Conservation (phyloP, 257 asterid genomes). For the Solanum sejunctum region DNA sequence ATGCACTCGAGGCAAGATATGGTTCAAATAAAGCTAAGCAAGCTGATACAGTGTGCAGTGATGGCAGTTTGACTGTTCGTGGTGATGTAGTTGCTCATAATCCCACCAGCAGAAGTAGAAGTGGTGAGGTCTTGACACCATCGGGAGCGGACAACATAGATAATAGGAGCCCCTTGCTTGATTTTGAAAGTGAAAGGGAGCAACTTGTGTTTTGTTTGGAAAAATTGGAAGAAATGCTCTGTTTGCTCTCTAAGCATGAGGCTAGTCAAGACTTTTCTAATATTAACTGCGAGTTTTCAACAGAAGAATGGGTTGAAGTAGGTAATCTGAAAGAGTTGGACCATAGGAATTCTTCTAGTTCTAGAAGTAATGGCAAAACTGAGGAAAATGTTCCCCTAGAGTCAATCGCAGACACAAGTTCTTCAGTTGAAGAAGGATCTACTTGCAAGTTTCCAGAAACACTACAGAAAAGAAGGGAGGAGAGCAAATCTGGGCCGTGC, state of each 20-base stretch:
- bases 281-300: conserved; percentile 4
- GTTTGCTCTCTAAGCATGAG: conserved; percentile 9
- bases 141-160: background rate
- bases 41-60: background rate
- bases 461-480: conserved; percentile 3
- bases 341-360: background rate
- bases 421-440: conserved; percentile 2
- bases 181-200: conserved; percentile 30
- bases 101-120: background rate
- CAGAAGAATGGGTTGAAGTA: conserved; percentile 9
- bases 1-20: conserved; percentile 10
- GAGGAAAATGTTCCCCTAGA: conserved; percentile 5
- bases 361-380: conserved; percentile 12
- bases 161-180: conserved; percentile 2
- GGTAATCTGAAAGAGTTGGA: conserved; percentile 1
- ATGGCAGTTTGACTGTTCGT: background rate
- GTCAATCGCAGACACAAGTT: background rate
- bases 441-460: background rate
- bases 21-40: conserved; percentile 8
- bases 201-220: conserved; percentile 22
- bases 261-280: background rate
- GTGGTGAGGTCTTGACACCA: conserved; percentile 5
- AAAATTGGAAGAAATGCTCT: conserved; percentile 30
- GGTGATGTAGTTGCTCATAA: background rate
- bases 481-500: background rate